A percentile compares a stretch with the other conserved stretches of the same genome.
phyloP scores from a whole-genome alignment of 495 filamentous ascomycete genomes.

The Oidiodendron maius region DNA sequence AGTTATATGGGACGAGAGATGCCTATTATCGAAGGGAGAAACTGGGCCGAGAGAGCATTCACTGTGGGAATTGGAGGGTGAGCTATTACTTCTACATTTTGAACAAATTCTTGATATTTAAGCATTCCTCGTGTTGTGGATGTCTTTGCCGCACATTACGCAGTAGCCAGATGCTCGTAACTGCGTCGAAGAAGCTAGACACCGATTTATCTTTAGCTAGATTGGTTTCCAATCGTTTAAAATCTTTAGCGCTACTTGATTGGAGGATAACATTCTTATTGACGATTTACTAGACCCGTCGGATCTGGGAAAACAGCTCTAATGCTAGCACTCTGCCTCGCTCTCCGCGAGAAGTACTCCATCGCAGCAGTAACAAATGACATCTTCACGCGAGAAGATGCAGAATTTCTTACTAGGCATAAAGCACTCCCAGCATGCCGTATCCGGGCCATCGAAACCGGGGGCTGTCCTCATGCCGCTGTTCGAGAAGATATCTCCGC shows the following conservation, averaged over 20 bases:
- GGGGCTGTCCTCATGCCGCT: constrained; percentile 94
- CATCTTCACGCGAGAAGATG: constrained; percentile 98
- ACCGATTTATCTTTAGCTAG: too few relatives aligned
- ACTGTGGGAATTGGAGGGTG: constrained; percentile 97
- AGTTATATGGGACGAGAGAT: constrained; percentile 88
- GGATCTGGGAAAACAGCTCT: constrained; percentile 96
- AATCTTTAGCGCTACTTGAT: too few relatives aligned
- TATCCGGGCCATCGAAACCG: constrained; percentile 95
- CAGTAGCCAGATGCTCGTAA: too few relatives aligned
- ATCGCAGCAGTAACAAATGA: constrained; percentile 97
- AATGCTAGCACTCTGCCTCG: constrained; percentile 83
- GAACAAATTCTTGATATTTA: too few relatives aligned
- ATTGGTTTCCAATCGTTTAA: too few relatives aligned
- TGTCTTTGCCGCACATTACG: too few relatives aligned
- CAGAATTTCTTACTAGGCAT: constrained; percentile 89
- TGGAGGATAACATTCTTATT: too few relatives aligned
- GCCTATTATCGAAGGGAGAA: constrained; percentile 79
- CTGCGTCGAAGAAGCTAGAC: too few relatives aligned
- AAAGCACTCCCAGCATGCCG: constrained; percentile 72
- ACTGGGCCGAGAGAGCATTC: constrained; percentile 89
- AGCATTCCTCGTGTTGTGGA: too few relatives aligned
- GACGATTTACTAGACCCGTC: constrained; percentile 62
- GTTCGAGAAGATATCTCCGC: constrained; percentile 94
- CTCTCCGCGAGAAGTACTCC: constrained; percentile 69
- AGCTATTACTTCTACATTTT: constrained; percentile 24